Conservation (phyloP, 75 land plant genomes). For the Picea glauca region DNA sequence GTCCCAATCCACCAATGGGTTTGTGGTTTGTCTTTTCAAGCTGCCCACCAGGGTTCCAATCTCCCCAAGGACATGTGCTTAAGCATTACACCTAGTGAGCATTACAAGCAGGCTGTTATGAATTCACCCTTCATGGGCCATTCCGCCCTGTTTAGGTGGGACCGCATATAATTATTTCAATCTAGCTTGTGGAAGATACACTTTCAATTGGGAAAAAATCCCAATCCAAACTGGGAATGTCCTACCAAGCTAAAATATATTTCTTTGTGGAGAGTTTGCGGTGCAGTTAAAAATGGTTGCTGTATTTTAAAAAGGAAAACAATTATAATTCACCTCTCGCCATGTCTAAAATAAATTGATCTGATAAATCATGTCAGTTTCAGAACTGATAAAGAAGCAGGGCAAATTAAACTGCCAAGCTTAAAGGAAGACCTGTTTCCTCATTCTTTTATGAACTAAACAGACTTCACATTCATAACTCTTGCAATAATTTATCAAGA, state of each 20-base stretch:
- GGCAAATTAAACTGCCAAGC: neutral
- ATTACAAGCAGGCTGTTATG: too few relatives aligned
- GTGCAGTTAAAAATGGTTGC: neutral
- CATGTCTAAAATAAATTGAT: neutral
- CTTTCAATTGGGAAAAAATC: too few relatives aligned
- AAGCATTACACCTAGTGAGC: too few relatives aligned
- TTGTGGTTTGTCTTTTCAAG: too few relatives aligned
- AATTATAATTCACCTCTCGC: neutral
- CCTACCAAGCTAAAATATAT: neutral
- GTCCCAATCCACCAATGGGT: too few relatives aligned
- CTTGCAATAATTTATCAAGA: neutral
- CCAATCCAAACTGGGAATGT: neutral
- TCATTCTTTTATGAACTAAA: neutral
- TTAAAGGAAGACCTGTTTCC: neutral
- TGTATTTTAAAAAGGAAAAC: neutral
- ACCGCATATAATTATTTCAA: too few relatives aligned
- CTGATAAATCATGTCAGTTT: neutral
- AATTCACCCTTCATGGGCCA: too few relatives aligned
- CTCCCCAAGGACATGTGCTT: too few relatives aligned
- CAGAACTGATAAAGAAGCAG: neutral
- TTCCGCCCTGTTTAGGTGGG: too few relatives aligned
- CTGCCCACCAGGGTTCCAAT: too few relatives aligned
- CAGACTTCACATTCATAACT: neutral
- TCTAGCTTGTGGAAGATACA: too few relatives aligned
- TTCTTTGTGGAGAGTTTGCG: neutral